phyloP scores from a whole-genome alignment of 257 asterid species.

The Jaltomata sinuosa region DNA sequence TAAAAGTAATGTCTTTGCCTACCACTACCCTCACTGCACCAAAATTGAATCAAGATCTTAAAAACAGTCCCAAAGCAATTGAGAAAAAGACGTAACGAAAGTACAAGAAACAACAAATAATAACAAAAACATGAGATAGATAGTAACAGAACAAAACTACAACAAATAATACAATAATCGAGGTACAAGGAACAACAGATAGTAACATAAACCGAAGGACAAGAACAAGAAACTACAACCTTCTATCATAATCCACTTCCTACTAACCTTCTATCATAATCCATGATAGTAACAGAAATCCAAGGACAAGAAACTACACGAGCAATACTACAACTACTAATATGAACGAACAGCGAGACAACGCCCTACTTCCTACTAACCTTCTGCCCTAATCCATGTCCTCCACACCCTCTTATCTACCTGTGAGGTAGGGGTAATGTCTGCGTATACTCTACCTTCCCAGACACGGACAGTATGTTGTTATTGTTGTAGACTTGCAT shows the following conservation, averaged over 20 bases:
- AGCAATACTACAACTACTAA: background rate
- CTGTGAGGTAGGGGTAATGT: too few species aligned
- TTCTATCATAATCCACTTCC: background rate
- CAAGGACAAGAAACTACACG: background rate
- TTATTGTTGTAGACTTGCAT: background rate
- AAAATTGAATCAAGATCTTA: slow-evolving; percentile 7
- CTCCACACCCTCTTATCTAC: too few species aligned
- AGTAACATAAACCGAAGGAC: background rate
- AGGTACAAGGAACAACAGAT: background rate
- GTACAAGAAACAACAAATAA: background rate
- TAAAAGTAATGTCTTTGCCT: slow-evolving; percentile 55
- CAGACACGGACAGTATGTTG: background rate
- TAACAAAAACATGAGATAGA: background rate
- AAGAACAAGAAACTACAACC: too few species aligned
- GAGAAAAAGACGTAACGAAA: background rate
- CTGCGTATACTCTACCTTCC: background rate
- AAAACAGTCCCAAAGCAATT: background rate
- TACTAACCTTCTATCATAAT: background rate
- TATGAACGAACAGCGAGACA: background rate
- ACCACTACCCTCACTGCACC: slow-evolving; percentile 74
- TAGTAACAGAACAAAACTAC: background rate
- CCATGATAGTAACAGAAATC: too few species aligned
- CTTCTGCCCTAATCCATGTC: background rate
- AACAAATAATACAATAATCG: background rate
- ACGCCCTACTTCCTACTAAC: background rate